Base-by-base conservation (phyloP, 2,329 filamentous ascomycete genomes). In the Neofusicoccum ribis region DNA sequence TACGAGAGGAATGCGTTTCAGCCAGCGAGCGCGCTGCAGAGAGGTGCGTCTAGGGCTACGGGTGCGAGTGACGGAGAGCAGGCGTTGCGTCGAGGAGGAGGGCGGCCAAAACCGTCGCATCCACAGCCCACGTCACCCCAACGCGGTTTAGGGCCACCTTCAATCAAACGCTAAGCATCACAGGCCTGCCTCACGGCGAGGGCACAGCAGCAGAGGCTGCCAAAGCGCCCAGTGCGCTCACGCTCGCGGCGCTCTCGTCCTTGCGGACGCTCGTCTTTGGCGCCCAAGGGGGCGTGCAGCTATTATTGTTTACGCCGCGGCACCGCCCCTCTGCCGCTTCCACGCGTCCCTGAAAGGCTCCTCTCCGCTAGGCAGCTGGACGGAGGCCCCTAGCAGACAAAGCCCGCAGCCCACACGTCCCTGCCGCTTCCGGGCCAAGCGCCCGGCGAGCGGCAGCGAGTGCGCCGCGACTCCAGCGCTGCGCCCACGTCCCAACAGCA, bases 1-100 rank as follows among this genome's bases (percentile, higher is more conserved):
- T 56, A 58, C 50, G 50, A 54, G 62, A 64, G 62, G 62, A 64
- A 64, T 64, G 62, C 62, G 62, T 64, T 64, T 64, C 50, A 50
- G 62, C 34, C 50, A 56, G 61, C 62, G 51, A 56, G 49, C 12
- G 59, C 37, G 49, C 39, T 49, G 60, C 41, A 39, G 43, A 63
- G 65, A 63, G 43, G 52, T 44, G 58, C 54, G 58, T 60, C 56
- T 34, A 49, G 50, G 56, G 31, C 49, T 17, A 47, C 12, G 41
- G 61, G 46, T 34, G 47, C 56, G 56, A 65, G 46, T 54, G 54
- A 56, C 20, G 52, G 37, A 59, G 31, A 41, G 44, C 41, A 50
- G 52, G 56, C 41, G 64, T 37, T 46, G 65, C 34, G 47, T 56
- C 61, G 50, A 52, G 50, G 61, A 46, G 58, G 54, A 61, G 59